A percentile compares a stretch with the other conserved stretches of the same genome.
Evolutionary conservation across 2,329 filamentous ascomycete species (phyloP).

Genomic region (Talaromyces sp.): DNA sequence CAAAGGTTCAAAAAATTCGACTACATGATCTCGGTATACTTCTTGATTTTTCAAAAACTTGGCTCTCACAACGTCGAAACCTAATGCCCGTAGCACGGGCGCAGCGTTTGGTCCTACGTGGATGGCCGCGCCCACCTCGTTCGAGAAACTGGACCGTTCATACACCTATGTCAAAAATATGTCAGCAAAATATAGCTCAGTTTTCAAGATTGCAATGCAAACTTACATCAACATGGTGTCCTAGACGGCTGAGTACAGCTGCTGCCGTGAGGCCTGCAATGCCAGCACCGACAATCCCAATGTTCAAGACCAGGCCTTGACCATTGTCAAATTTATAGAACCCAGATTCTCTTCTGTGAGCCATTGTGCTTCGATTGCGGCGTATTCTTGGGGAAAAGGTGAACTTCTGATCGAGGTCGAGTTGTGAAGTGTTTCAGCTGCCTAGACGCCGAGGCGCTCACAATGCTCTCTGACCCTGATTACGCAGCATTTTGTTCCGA

Average conservation of each 20-base stretch:
- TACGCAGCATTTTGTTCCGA: not conserved
- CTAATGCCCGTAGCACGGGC: constrained; percentile 46
- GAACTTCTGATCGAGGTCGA: not conserved
- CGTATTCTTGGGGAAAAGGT: not conserved
- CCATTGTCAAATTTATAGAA: not conserved
- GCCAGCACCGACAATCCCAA: constrained; percentile 29
- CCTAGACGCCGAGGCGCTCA: not conserved
- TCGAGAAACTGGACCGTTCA: constrained; percentile 52
- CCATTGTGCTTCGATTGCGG: not conserved
- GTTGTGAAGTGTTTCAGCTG: not conserved
- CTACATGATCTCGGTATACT: not conserved
- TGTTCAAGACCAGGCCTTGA: constrained; percentile 11
- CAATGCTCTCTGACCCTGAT: not conserved
- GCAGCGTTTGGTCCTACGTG: constrained; percentile 58
- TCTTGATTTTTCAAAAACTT: constrained; percentile 25
- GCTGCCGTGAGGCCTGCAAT: constrained; percentile 30
- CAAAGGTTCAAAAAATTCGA: not conserved
- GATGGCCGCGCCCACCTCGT: constrained; percentile 56
- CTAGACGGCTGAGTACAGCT: constrained; percentile 48
- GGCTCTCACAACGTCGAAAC: constrained; percentile 38
- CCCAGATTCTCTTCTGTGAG: not conserved
- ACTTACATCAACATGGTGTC: constrained; percentile 38
- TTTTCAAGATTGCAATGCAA: not conserved
- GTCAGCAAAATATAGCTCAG: not conserved
- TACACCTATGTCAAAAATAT: constrained; percentile 31